Evolutionary conservation across 352 stramenopile species (phyloP).

Genomic region (Phytophthora gonapodyides): DNA sequence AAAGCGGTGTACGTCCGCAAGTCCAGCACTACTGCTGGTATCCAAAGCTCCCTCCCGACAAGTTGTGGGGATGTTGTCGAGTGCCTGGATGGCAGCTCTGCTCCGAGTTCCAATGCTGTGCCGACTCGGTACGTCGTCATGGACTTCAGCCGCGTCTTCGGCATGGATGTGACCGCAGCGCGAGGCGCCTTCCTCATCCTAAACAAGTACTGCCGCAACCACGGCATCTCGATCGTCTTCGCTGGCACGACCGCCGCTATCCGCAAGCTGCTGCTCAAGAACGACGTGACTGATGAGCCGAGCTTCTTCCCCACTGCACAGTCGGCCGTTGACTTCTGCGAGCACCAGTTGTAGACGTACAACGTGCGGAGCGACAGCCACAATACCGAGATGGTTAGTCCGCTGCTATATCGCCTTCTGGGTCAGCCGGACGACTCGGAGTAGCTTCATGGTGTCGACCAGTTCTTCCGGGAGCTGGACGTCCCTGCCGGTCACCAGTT

Average conservation of each 20-base stretch:
- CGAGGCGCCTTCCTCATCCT: constrained; percentile 76
- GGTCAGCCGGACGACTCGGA: constrained; percentile 51
- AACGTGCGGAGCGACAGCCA: constrained; percentile 15
- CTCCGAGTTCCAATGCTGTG: constrained; percentile 33
- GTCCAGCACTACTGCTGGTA: neutral
- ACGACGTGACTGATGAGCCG: constrained; percentile 53
- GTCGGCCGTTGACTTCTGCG: constrained; percentile 63
- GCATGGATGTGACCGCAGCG: constrained; percentile 82
- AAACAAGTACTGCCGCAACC: constrained; percentile 64
- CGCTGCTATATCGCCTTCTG: constrained; percentile 64
- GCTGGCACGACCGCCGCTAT: constrained; percentile 55
- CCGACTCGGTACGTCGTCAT: constrained; percentile 79
- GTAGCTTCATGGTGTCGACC: constrained; percentile 51
- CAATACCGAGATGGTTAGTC: constrained; percentile 42
- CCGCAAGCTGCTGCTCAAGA: constrained; percentile 54
- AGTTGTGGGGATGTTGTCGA: constrained; percentile 44
- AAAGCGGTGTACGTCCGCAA: constrained; percentile 61
- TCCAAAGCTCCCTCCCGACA: constrained; percentile 39
- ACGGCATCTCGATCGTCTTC: constrained; percentile 61
- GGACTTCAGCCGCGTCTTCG: constrained; percentile 80
- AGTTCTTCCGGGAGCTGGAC: constrained; percentile 47
- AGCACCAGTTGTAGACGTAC: constrained; percentile 45
- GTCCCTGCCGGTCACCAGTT: constrained; percentile 58
- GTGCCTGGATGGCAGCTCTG: constrained; percentile 61
- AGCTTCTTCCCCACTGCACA: constrained; percentile 61